These are phyloP conservation scores for Emericellopsis atlantica DNA, from an alignment of 2,329 filamentous ascomycete species.

Conservation along the genomic window DNA sequence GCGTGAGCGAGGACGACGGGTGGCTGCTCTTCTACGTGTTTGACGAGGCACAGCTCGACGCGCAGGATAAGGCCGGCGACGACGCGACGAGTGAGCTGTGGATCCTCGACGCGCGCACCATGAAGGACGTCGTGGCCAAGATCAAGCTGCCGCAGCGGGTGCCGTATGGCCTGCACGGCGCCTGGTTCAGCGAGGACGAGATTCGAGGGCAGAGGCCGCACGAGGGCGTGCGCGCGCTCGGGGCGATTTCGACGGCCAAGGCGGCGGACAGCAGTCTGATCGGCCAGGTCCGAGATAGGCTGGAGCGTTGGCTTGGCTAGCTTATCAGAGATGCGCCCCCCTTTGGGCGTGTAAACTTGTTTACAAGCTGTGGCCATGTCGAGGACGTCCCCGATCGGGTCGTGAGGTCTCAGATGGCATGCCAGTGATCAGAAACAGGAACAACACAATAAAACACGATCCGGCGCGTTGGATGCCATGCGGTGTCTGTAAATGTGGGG, in stretches of 20 bases:
- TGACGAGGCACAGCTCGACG: conserved; percentile 49
- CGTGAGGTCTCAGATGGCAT: no score
- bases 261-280: not conserved
- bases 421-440: no score
- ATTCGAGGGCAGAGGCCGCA: conserved; percentile 30
- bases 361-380: no score
- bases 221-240: not conserved
- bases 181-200: conserved; percentile 44
- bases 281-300: not conserved
- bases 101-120: conserved; percentile 51
- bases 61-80: conserved; percentile 26
- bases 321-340: no score
- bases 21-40: conserved; percentile 59
- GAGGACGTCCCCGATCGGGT: no score
- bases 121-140: conserved; percentile 46
- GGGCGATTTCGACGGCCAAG: not conserved
- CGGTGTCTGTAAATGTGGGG: no score
- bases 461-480: no score
- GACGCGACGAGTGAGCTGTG: conserved; percentile 48
- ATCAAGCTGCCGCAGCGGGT: conserved; percentile 52
- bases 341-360: no score
- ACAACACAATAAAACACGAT: no score
- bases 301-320: conserved; percentile 3
- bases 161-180: conserved; percentile 56
- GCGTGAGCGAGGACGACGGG: conserved; percentile 46